Base-by-base conservation (phyloP, 352 stramenopile species). In the Phytophthora capsici region DNA sequence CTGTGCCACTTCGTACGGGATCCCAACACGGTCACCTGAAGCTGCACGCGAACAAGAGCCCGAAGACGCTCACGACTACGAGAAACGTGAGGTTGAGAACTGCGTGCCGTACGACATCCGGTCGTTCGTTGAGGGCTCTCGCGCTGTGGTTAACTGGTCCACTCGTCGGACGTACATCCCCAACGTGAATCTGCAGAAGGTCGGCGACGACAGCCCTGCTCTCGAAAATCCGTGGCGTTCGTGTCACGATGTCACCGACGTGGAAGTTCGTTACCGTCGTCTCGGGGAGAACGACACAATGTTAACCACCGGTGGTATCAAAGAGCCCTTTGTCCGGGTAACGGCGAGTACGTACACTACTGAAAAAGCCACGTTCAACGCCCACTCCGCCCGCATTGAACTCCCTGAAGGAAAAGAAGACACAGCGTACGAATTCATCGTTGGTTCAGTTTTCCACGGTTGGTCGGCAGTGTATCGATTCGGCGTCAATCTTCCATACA, bases 81-180 rank as follows among this genome's bases (percentile, higher is more conserved):
- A 85, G 36, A 88, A 91, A 74, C 79, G 77, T 54, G 80, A 90
- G 59, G 73, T 92, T 37, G 85, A 94, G 64, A 94, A 94, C 71
- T 94, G 85, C 57, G 80, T 91, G 51, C 85, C 85, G 9, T 88
- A 88, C 71, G 75, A 90, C 67, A 86, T 94, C 46, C 77, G 73
- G 17, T 94, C 85, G 32, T 89, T 80, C 49, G 64, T 84, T 8
- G 43, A 86, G 19, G 81, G 71, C 32, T 56, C 65, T 16, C 71
- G 67, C n/a, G 82, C 69, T 2, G 66, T 89, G 1, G 75, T 94
- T 37, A 74, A 91, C 68, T 94, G 85, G 83, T 69, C 77, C n/a
- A 91, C 83, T 34, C 74, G 77, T 23, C 73, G 86, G 34, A 90
- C 84, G 6, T 92, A 90, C 64, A 88, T 91, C 56, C 73, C 53